phyloP scores from a whole-genome alignment of 2,329 filamentous ascomycete genomes.

The Coniochaeta prunicola region DNA sequence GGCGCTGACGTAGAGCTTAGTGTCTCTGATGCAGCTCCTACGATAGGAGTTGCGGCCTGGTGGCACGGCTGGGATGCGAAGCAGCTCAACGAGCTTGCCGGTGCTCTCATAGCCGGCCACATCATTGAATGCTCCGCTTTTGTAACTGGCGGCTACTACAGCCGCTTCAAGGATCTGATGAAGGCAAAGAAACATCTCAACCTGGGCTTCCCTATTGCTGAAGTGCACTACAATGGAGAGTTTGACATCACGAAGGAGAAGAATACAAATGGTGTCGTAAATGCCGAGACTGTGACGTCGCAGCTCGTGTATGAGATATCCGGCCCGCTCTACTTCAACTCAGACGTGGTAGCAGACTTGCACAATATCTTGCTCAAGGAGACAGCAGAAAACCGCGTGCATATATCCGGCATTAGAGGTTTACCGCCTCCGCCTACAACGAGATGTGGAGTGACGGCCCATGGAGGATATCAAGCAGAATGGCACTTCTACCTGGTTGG shows the following conservation, averaged over 20 bases:
- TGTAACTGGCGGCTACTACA: conserved; percentile 38
- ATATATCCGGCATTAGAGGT: conserved; percentile 24
- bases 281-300: conserved; percentile 10
- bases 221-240: conserved; percentile 35
- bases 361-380: conserved; percentile 35
- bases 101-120: conserved; percentile 32
- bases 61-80: conserved; percentile 37
- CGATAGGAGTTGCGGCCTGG: conserved; percentile 39
- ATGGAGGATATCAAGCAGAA: conserved; percentile 17
- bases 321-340: conserved; percentile 27
- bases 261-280: conserved; percentile 14
- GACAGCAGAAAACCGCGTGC: conserved; percentile 16
- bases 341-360: conserved; percentile 22
- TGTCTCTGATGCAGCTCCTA: conserved; percentile 30
- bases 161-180: conserved; percentile 32
- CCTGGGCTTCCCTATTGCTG: conserved; percentile 40
- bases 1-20: not conserved
- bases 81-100: conserved; percentile 34
- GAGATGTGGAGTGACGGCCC: conserved; percentile 18
- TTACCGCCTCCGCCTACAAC: conserved; percentile 23
- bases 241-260: conserved; percentile 18
- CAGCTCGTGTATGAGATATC: conserved; percentile 31
- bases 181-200: conserved; percentile 28
- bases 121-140: conserved; percentile 37
- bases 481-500: conserved; percentile 10